Base-by-base conservation (phyloP, 345 rosid genomes). In the Eucalyptus curtisii region DNA sequence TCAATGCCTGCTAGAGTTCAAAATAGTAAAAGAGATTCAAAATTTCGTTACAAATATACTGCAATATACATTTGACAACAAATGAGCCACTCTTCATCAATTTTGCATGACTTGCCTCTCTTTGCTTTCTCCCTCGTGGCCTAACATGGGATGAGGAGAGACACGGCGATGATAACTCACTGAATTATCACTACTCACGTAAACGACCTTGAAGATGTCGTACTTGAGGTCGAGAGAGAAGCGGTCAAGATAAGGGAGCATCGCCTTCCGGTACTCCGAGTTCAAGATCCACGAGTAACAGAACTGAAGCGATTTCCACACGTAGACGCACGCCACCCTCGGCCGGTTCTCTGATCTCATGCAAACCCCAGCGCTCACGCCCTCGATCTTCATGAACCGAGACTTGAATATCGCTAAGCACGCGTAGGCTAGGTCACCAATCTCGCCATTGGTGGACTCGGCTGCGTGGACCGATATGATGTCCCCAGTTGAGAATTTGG, bases 221-320 rank as follows among this genome's bases (percentile, higher is more conserved):
- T 94, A 93, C 91, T 91, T 92, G 19, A 92, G 14, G 16, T 88
- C 91, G 22, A 90, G 89, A n/a, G 90, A 86, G 66, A 91, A 88
- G 10, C 40, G 44, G 17, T 90, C 94, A 19, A 92, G 91, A 53
- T 91, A 92, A 1, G 94, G 93, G 42, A 90, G 44, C 90, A 88
- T 57, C 20, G 89, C 45, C 22, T 49, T 88, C 57, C 91, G 86
- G n/a, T 48, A 81, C 44, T 95, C 96, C 5, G 93, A 59, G 61
- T 88, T 90, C 8, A 95, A 91, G 85, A 94, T 91, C 93, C 94
- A 94, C 1, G 95, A 91, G 64, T 95, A 95, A 49, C 95, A 95
- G 19, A 37, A 48, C 0, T 90, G 92, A 5, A 95, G 92, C 2
- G 95, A 92, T 86, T 90, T 92, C 95, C 96, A 95, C 7, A 93